A percentile compares a stretch with the other conserved stretches of the same genome.
Evolutionary conservation across 2,329 filamentous ascomycete genomes (phyloP).

Genomic region (Claviceps pusilla): DNA sequence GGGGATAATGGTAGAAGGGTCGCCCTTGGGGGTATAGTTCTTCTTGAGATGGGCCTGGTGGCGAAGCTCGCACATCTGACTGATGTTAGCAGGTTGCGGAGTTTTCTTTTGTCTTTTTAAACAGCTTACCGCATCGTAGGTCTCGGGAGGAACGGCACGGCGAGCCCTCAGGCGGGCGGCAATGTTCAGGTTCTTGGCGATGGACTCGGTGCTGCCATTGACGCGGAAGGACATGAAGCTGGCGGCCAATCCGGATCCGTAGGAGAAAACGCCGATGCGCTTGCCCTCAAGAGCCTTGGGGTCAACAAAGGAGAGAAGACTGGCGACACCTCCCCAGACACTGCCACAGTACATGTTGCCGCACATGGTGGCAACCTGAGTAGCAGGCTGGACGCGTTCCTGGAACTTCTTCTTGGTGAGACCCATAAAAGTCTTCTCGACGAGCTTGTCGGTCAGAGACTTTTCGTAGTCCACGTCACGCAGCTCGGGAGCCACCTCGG

Average conservation of each 20-base stretch:
- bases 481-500: constrained; percentile 60
- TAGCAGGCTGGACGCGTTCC: constrained; percentile 58
- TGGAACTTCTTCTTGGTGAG: constrained; percentile 73
- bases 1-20: constrained; percentile 46
- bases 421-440: constrained; percentile 77
- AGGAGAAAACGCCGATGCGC: constrained; percentile 63
- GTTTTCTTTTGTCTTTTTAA: background rate
- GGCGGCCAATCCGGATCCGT: constrained; percentile 59
- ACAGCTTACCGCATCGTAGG: constrained; percentile 51
- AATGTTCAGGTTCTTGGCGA: constrained; percentile 55
- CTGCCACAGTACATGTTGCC: constrained; percentile 56
- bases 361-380: constrained; percentile 64
- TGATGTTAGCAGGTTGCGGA: background rate
- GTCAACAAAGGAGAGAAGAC: constrained; percentile 50
- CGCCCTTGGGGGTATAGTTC: constrained; percentile 56
- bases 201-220: constrained; percentile 51
- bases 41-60: constrained; percentile 76
- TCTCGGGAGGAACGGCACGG: constrained; percentile 51
- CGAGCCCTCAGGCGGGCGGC: constrained; percentile 52
- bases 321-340: constrained; percentile 62
- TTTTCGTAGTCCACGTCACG: constrained; percentile 65
- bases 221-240: constrained; percentile 62
- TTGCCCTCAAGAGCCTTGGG: constrained; percentile 52
- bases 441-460: constrained; percentile 64
- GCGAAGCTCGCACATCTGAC: constrained; percentile 61